These are phyloP conservation scores for Pleurotus giganteus DNA, from an alignment of 768 basidiomycete species.

Conservation along the genomic window DNA sequence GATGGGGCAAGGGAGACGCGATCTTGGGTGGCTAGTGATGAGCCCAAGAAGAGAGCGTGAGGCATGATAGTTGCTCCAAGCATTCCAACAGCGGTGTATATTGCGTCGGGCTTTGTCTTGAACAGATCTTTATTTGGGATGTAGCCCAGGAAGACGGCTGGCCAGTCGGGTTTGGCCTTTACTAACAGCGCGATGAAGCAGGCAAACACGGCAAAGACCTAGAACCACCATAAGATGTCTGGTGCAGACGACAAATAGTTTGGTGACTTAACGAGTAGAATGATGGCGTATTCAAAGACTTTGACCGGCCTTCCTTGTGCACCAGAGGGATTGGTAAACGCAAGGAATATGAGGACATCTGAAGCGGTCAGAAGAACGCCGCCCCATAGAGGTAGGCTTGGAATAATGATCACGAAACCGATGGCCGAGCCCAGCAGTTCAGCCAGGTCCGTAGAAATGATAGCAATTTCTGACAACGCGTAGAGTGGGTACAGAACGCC, in stretches of 20 bases:
- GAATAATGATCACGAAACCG: constrained; percentile 63
- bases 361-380: constrained; percentile 54
- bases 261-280: constrained; percentile 41
- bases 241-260: constrained; percentile 16
- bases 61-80: constrained; percentile 69
- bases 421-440: constrained; percentile 72
- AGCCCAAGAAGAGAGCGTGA: constrained; percentile 49
- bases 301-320: constrained; percentile 51
- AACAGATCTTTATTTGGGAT: constrained; percentile 58
- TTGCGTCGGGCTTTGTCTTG: constrained; percentile 40
- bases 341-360: constrained; percentile 61
- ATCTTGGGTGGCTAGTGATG: constrained; percentile 33
- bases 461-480: constrained; percentile 52
- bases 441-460: constrained; percentile 68
- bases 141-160: constrained; percentile 63
- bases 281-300: constrained; percentile 55
- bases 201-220: constrained; percentile 60
- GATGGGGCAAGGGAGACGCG: constrained; percentile 26
- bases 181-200: constrained; percentile 68
- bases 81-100: constrained; percentile 38
- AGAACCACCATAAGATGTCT: constrained; percentile 17
- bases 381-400: constrained; percentile 54
- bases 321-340: constrained; percentile 57
- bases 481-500: constrained; percentile 57
- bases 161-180: constrained; percentile 63